Evolutionary conservation across 495 filamentous ascomycete genomes (phyloP), one percentile per base, ranked within the genome.

Genomic region (Rhizodiscina lignyota): DNA sequence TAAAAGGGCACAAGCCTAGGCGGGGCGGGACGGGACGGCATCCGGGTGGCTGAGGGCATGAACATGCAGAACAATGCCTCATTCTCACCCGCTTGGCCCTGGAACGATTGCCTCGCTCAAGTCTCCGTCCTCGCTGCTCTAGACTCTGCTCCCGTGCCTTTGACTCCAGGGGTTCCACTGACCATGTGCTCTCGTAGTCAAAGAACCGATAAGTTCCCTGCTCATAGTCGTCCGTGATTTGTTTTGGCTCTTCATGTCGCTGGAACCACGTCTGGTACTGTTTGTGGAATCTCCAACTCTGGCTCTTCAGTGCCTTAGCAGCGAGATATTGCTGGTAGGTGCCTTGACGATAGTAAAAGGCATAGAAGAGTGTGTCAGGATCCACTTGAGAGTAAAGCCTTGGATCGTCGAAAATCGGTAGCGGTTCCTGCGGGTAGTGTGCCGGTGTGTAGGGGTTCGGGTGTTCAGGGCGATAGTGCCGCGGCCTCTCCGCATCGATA

Each of bases 181-280:
- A 97, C 89, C 89, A 97, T 48, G 89, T 97, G 56, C 87, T 94
- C 65, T 97, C 89, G 49, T 96, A 97, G 56, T 97, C 89, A 59
- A 97, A 97, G 62, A 97, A 97, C 30, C 89, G 74, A 59, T 97
- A 97, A 4, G 89, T 96, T 18, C 89, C 89, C 57, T 97, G 87
- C 62, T 97, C 89, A 42, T 79, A 96, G 53, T 97, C 89, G 52
- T 97, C 91, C 0, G 89, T 96, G 49, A 97, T 97, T 30, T 72
- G 82, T 62, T 97, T 96, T 15, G 89, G 89, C 62, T 97, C 89
- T 51, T 97, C 89, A 46, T 97, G 89, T 27, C 89, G 68, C 56
- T 97, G 89, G 43, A 97, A 97, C 89, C 89, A 97, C 6, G 89
- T 97, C 54, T 97, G 89, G 52, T 96, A 97, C 53, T 94, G 89